These are phyloP conservation scores for Eucalyptus sp. DNA, from an alignment of 345 rosid species.

Conservation along the genomic window DNA sequence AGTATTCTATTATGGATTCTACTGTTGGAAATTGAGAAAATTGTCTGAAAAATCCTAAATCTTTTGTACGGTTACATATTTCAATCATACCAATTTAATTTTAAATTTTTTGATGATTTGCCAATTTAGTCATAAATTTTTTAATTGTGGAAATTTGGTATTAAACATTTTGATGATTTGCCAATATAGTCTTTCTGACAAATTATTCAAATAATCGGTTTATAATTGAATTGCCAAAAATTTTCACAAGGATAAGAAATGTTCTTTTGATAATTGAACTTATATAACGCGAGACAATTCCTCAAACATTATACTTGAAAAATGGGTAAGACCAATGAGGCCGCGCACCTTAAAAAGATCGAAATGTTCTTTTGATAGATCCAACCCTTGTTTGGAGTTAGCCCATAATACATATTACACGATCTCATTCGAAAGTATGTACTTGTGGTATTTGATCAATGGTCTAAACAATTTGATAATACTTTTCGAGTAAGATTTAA, in stretches of 20 bases:
- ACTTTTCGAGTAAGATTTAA: not conserved
- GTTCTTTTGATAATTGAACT: not conserved
- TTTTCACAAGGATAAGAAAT: fast-evolving
- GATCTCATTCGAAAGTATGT: not conserved
- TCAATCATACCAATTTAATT: too few species aligned
- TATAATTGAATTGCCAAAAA: fast-evolving
- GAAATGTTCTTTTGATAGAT: too few species aligned
- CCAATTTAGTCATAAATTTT: too few species aligned
- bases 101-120: fast-evolving
- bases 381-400: not conserved
- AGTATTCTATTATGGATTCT: too few species aligned
- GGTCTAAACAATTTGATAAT: not conserved
- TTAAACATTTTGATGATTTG: too few species aligned
- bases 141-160: too few species aligned
- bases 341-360: not conserved
- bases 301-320: not conserved
- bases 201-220: too few species aligned
- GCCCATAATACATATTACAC: not conserved
- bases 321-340: not conserved
- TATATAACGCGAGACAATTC: not conserved
- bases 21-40: fast-evolving
- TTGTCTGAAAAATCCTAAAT: fast-evolving
- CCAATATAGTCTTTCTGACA: fast-evolving
- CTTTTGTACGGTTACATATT: fast-evolving
- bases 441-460: not conserved